Evolutionary conservation across 768 basidiomycete species (phyloP).

Genomic region (Cystofilobasidium bisporidii): DNA sequence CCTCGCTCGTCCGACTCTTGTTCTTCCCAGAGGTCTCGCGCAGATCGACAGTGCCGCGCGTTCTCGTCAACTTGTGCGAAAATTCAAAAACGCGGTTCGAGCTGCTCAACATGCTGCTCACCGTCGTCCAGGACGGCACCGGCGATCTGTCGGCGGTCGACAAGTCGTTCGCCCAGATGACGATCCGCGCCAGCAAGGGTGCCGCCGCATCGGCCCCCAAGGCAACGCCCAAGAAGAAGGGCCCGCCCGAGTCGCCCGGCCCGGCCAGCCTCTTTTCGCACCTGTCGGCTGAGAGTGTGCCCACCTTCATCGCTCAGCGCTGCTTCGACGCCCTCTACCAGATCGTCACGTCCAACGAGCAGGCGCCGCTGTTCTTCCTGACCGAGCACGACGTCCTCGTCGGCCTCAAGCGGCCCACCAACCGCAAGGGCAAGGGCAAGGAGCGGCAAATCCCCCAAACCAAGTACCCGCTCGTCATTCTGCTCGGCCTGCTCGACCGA

Average conservation of each 20-base stretch:
- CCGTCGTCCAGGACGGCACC: slow-evolving; percentile 86
- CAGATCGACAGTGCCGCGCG: slow-evolving; percentile 74
- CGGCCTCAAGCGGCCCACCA: slow-evolving; percentile 52
- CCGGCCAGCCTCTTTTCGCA: slow-evolving; percentile 44
- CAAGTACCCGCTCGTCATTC: slow-evolving; percentile 80
- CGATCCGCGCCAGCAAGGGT: slow-evolving; percentile 50
- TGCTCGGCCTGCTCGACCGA: slow-evolving; percentile 78
- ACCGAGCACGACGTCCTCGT: slow-evolving; percentile 83
- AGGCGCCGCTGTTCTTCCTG: slow-evolving; percentile 84
- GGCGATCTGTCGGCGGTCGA: slow-evolving; percentile 82
- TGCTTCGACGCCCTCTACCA: slow-evolving; percentile 82
- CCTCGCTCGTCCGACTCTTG: slow-evolving; percentile 77
- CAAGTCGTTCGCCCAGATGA: slow-evolving; percentile 85
- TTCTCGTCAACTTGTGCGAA: slow-evolving; percentile 90
- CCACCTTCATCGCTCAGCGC: slow-evolving; percentile 85
- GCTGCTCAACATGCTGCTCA: slow-evolving; percentile 86
- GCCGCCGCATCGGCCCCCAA: slow-evolving; percentile 48
- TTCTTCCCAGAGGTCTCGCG: slow-evolving; percentile 91
- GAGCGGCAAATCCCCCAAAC: slow-evolving; percentile 66
- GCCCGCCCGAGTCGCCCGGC: slow-evolving; percentile 34
- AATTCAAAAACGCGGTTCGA: slow-evolving; percentile 84
- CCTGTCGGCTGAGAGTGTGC: slow-evolving; percentile 61
- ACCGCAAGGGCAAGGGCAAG: slow-evolving; percentile 81
- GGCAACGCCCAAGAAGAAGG: slow-evolving; percentile 57
- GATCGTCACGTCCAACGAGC: slow-evolving; percentile 75